Evolutionary conservation across 345 rosid species (phyloP).

Genomic region (Eucalyptus sp.): DNA sequence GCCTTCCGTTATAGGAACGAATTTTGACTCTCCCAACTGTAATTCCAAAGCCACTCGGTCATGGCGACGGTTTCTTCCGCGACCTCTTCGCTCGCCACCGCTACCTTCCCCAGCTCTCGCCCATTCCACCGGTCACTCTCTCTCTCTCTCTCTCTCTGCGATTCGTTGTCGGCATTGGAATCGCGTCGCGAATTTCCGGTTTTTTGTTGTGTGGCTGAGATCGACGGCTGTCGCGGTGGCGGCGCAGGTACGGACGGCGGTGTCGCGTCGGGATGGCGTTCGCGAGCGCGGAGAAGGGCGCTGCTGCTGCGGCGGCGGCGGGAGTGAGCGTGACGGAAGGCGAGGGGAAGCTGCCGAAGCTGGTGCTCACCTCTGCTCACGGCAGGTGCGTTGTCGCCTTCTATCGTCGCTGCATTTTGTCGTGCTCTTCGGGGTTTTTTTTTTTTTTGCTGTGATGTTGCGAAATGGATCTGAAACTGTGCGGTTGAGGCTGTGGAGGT

Average conservation of each 20-base stretch:
- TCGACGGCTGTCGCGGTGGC: background rate
- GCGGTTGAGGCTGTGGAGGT: background rate
- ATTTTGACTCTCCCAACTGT: background rate
- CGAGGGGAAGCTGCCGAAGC: conserved; percentile 75
- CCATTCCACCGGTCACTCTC: conserved; percentile 39
- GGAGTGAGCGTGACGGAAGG: conserved; percentile 74
- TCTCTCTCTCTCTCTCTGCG: background rate
- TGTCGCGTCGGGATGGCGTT: conserved; percentile 37
- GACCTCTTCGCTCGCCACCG: conserved; percentile 26
- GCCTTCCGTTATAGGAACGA: background rate
- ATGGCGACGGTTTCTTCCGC: conserved; percentile 55
- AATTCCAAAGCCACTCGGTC: background rate
- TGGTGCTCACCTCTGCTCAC: conserved; percentile 62
- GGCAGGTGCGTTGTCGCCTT: conserved; percentile 31
- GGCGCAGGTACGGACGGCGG: conserved; percentile 12
- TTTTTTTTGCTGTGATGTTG: accelerated
- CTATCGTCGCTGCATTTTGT: background rate
- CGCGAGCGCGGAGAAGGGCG: conserved; percentile 17
- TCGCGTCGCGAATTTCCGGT: background rate
- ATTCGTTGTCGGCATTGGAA: background rate
- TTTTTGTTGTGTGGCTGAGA: background rate
- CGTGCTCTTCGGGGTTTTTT: accelerated
- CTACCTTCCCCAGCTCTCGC: conserved; percentile 16
- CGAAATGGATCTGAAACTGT: background rate
- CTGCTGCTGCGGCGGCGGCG: background rate